phyloP scores from a whole-genome alignment of 139 green algal species.

The Asterochloris sp. region DNA sequence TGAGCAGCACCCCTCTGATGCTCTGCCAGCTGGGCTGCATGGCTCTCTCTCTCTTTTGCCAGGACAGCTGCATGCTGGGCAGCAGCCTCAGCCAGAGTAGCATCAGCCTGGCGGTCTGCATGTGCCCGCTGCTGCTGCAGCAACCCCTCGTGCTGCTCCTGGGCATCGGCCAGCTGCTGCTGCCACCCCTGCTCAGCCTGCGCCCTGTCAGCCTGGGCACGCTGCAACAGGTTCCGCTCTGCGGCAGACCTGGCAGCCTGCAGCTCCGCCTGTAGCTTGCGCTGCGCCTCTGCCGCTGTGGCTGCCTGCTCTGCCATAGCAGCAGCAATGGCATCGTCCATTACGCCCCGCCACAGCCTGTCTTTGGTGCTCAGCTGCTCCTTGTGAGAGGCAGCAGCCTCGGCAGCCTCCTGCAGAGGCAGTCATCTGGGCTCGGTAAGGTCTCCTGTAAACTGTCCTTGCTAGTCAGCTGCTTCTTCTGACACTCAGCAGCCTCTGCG shows the following conservation, averaged over 20 bases:
- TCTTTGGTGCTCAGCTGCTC: background rate
- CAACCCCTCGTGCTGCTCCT: conserved; percentile 11
- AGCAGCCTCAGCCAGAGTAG: background rate
- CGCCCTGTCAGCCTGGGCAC: background rate
- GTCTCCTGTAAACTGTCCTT: too few species aligned
- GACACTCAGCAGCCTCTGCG: too few species aligned
- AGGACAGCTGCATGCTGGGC: background rate
- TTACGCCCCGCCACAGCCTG: background rate
- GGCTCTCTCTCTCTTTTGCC: background rate
- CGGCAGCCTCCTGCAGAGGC: too few species aligned
- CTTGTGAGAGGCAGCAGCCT: background rate
- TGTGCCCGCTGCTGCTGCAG: conserved; percentile 18
- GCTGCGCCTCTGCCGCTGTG: background rate
- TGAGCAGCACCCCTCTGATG: background rate
- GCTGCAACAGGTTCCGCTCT: background rate
- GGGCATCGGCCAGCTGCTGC: background rate
- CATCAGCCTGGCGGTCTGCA: background rate
- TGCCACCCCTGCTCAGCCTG: conserved; percentile 19
- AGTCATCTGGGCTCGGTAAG: too few species aligned
- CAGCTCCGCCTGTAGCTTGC: background rate
- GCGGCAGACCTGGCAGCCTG: conserved; percentile 7
- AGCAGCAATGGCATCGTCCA: background rate
- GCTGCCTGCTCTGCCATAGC: conserved; percentile 4
- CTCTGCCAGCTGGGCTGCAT: conserved; percentile 15
- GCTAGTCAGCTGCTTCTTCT: too few species aligned